Percentiles rank a stretch among this genome's conserved stretches.
Evolutionary conservation across 1,284 basidiomycete genomes (phyloP).

Genomic region (Pascua guehoae): DNA sequence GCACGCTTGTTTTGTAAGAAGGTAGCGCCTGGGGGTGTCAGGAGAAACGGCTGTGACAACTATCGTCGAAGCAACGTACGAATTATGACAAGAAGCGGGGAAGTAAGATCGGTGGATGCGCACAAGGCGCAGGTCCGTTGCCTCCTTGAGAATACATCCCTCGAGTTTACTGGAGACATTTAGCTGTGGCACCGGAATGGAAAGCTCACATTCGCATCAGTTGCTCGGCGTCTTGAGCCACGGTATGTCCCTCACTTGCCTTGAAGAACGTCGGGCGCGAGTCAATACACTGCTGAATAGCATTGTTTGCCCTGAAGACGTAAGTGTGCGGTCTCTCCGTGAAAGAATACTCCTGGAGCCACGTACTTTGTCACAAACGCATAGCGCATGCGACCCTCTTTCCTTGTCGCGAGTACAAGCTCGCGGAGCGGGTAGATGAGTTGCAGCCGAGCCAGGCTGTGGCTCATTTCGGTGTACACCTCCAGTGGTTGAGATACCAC

Average conservation of each 20-base stretch:
- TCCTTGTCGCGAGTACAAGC: slow-evolving; percentile 20
- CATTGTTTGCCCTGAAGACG: slow-evolving; percentile 11
- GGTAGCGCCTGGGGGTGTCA: slow-evolving; percentile 9
- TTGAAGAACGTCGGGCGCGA: slow-evolving; percentile 19
- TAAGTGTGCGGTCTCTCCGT: neutral
- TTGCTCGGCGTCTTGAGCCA: slow-evolving; percentile 13
- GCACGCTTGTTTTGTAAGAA: slow-evolving; percentile 19
- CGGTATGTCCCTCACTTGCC: slow-evolving; percentile 6
- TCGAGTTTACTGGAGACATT: slow-evolving; percentile 16
- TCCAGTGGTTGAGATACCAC: slow-evolving; percentile 17
- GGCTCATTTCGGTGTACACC: slow-evolving; percentile 29
- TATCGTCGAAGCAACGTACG: slow-evolving; percentile 3
- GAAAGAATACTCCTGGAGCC: neutral
- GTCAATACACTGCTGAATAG: slow-evolving; percentile 16
- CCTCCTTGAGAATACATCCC: slow-evolving; percentile 20
- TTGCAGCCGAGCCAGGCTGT: slow-evolving; percentile 20
- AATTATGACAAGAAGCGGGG: slow-evolving; percentile 22
- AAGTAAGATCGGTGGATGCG: slow-evolving; percentile 27
- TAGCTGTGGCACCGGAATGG: no score
- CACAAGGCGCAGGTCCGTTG: slow-evolving; percentile 24
- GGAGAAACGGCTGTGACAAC: neutral
- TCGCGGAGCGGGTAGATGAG: slow-evolving; percentile 26
- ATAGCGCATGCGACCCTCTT: slow-evolving; percentile 21
- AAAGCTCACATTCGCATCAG: slow-evolving; percentile 15
- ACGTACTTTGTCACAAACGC: slow-evolving; percentile 20